Conservation (phyloP, 495 filamentous ascomycete species). For the Xylaria telfairii region DNA sequence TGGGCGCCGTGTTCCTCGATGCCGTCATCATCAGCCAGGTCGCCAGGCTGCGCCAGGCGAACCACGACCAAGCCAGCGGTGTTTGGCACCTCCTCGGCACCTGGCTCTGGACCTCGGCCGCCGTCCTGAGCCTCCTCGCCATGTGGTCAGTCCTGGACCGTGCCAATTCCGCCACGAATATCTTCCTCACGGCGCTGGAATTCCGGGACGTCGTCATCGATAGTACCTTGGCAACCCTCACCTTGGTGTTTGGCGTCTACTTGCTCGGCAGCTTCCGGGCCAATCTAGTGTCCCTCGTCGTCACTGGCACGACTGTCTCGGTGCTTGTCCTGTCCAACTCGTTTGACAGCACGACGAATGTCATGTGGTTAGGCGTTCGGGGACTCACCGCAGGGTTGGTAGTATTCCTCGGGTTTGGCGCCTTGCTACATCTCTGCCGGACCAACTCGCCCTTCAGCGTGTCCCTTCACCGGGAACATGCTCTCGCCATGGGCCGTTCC, state of each 20-base stretch:
- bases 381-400: slow-evolving; percentile 27
- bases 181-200: slow-evolving; percentile 33
- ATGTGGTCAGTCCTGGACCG: slow-evolving; percentile 35
- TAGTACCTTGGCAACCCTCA: slow-evolving; percentile 27
- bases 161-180: slow-evolving; percentile 31
- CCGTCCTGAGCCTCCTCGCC: slow-evolving; percentile 30
- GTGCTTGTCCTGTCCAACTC: slow-evolving; percentile 35
- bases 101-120: slow-evolving; percentile 30
- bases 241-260: slow-evolving; percentile 28
- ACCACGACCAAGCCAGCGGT: slow-evolving; percentile 18
- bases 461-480: slow-evolving; percentile 21
- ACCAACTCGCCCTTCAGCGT: slow-evolving; percentile 16
- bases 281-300: slow-evolving; percentile 29
- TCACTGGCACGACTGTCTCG: slow-evolving; percentile 27
- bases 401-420: slow-evolving; percentile 32
- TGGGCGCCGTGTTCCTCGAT: slow-evolving; percentile 33
- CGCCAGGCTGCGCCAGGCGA: slow-evolving; percentile 29
- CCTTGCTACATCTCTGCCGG: slow-evolving; percentile 31
- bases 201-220: slow-evolving; percentile 31
- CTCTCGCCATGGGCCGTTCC: slow-evolving; percentile 30
- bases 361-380: slow-evolving; percentile 34
- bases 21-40: slow-evolving; percentile 30
- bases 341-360: slow-evolving; percentile 32
- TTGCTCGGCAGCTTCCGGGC: slow-evolving; percentile 33
- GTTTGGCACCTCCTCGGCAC: slow-evolving; percentile 32